Evolutionary conservation across 805 yeast genomes (phyloP), one percentile per base, ranked within the genome.

Genomic region (Torulaspora indica): DNA sequence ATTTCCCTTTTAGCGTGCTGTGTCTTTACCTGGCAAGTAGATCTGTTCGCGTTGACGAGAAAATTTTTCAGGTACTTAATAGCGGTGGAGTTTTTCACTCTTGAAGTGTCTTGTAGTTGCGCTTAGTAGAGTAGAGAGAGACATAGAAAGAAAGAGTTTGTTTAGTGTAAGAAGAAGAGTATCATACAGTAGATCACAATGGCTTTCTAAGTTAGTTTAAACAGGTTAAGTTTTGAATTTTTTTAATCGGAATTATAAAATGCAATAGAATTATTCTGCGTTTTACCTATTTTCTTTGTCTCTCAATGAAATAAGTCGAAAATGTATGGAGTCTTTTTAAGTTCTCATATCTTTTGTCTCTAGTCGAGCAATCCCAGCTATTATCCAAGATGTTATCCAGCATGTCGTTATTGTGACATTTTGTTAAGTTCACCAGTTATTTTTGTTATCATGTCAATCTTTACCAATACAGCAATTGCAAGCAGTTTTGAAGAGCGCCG

Each of bases 351-450:
- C 14, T 31, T 38, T 38, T 36, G 30, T 35, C 38, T 40, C 38
- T 40, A 27, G 15, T 23, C 20, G 44, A 28, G 22, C 43, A 17
- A 18, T 4, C 3, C 10, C 10, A 9, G 10, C 18, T 12, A 18
- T 22, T 33, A 17, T 24, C 10, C 28, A 28, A 27, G 25, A 34
- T 35, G 39, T 38, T 38, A 40, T 20, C 38, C 15, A 40, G 6
- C 28, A 40, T 40, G 43, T 40, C 43, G 37, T 27, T 34, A 27
- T 37, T 40, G 33, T 40, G 43, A 40, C 43, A 20, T 20, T n/a
- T n/a, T n/a, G 5, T 20, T 20, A 35, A 31, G 25, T 31, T 30
- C 18, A 28, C 17, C 42, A 32, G 22, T 32, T 33, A 13, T 5
- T 23, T 20, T 22, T 18, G 12, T 29, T 38, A 38, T 24, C 38